A percentile compares a stretch with the other conserved stretches of the same genome.
Conservation (phyloP, 495 filamentous ascomycete genomes). For the Xylaria telfairii region DNA sequence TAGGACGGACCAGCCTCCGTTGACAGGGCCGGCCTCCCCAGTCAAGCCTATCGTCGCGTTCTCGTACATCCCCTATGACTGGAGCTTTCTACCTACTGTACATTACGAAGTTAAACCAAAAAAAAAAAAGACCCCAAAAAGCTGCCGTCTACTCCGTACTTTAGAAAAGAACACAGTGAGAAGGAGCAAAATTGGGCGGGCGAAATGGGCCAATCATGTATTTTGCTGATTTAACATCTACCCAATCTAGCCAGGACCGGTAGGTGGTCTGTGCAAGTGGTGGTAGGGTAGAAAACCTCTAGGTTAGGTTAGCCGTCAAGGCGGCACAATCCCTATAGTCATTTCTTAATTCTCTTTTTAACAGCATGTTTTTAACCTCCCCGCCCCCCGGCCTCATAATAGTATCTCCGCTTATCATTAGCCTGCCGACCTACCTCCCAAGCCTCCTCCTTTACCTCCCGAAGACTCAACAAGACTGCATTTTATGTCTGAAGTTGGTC, state of each 20-base stretch:
- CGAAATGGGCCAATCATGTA: too few relatives aligned
- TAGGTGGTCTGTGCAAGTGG: too few relatives aligned
- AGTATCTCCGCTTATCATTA: background rate
- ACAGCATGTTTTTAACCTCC: background rate
- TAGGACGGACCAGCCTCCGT: conserved; percentile 14
- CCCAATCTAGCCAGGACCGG: too few relatives aligned
- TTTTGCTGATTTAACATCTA: too few relatives aligned
- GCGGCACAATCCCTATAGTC: background rate
- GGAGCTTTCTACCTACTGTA: background rate
- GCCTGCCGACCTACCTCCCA: background rate
- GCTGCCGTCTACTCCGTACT: too few relatives aligned
- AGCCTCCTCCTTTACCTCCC: too few relatives aligned
- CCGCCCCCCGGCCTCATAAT: background rate
- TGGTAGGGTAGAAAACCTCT: background rate
- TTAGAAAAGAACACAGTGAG: too few relatives aligned
- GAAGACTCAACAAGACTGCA: background rate
- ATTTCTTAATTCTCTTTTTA: background rate
- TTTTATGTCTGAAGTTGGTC: background rate
- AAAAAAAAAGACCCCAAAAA: too few relatives aligned
- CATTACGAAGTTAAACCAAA: background rate
- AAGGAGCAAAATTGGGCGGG: too few relatives aligned
- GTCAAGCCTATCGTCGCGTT: background rate
- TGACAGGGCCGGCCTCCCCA: conserved; percentile 16
- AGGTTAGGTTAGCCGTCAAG: background rate
- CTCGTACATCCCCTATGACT: background rate